Evolutionary conservation across 257 asterid genomes (phyloP).

Genomic region (Echites panduratus): DNA sequence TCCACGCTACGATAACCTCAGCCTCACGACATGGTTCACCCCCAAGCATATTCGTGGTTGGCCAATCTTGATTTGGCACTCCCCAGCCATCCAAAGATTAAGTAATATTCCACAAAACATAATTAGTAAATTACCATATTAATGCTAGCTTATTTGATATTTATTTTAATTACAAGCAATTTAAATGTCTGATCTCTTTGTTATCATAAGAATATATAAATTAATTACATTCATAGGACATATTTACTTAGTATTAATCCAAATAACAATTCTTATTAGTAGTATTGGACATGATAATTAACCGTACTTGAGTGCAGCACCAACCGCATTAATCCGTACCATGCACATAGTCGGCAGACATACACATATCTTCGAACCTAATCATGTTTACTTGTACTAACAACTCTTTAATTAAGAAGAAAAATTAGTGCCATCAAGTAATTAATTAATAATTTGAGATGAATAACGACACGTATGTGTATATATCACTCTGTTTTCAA

Average conservation of each 20-base stretch:
- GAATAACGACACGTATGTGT: neutral
- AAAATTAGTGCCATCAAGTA: neutral
- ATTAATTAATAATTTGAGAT: neutral
- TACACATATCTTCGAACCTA: conserved; percentile 10
- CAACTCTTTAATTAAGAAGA: neutral
- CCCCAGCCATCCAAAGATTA: neutral
- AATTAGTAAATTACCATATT: no score
- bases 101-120: no score
- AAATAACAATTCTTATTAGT: no score
- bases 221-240: no score
- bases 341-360: neutral
- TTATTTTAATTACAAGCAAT: no score
- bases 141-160: no score
- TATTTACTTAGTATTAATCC: no score
- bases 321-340: conserved; percentile 12
- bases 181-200: no score
- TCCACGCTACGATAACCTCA: conserved; percentile 33
- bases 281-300: no score
- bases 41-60: conserved; percentile 18
- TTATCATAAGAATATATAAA: no score
- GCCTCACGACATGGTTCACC: conserved; percentile 32
- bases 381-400: neutral
- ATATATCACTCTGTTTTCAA: neutral
- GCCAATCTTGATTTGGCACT: conserved; percentile 3
- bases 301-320: neutral